Conservation (phyloP, 352 stramenopile genomes). For the Phytophthora kernoviae region DNA sequence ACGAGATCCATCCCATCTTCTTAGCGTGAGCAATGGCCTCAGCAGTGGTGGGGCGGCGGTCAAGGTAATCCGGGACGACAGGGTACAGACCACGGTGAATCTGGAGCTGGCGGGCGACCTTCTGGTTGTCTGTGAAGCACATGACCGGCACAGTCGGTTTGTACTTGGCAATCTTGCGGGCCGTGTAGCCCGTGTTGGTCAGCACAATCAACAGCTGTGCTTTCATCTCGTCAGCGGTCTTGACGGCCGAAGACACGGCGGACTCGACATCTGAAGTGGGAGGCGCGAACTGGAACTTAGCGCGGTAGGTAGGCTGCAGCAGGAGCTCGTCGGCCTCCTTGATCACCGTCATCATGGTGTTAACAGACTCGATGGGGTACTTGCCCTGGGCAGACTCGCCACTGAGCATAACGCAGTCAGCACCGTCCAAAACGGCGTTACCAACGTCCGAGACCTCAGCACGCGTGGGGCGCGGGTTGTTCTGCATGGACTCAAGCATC, state of each 20-base stretch:
- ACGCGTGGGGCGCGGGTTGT: constrained; percentile 86
- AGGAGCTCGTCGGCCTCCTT: constrained; percentile 84
- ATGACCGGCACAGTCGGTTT: constrained; percentile 93
- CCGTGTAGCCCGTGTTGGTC: constrained; percentile 82
- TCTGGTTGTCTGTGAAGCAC: constrained; percentile 85
- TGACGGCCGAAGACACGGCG: constrained; percentile 82
- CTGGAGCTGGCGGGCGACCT: constrained; percentile 92
- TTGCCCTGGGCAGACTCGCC: constrained; percentile 86
- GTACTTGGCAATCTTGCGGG: constrained; percentile 88
- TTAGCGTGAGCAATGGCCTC: constrained; percentile 91
- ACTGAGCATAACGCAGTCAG: constrained; percentile 89
- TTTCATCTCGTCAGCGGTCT: constrained; percentile 85
- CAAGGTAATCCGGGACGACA: constrained; percentile 64
- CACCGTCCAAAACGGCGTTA: constrained; percentile 87
- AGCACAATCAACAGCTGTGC: constrained; percentile 87
- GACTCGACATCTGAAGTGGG: constrained; percentile 83
- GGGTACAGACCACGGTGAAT: constrained; percentile 87
- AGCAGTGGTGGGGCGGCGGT: constrained; percentile 64
- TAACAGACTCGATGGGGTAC: constrained; percentile 88
- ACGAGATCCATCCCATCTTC: constrained; percentile 91
- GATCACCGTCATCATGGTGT: constrained; percentile 95
- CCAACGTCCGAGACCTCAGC: constrained; percentile 89
- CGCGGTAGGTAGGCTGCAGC: constrained; percentile 58
- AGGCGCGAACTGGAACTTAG: constrained; percentile 66
- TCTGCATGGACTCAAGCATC: constrained; percentile 91